Conservation (phyloP, 352 stramenopile genomes). For the Albugo candida region DNA sequence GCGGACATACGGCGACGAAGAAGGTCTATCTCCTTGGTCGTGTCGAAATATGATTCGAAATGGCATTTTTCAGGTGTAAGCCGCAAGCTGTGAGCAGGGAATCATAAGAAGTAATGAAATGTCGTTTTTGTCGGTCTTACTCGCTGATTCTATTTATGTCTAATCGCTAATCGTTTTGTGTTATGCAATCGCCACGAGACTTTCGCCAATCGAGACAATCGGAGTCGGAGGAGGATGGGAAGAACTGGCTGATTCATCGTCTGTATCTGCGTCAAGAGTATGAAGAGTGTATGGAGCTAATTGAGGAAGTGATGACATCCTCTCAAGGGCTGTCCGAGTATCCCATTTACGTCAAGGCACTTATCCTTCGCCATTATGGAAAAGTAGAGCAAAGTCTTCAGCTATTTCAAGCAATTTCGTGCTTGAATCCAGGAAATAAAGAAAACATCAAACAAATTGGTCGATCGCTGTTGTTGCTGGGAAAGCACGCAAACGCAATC, state of each 20-base stretch:
- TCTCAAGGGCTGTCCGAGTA: constrained; percentile 82
- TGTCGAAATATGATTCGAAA: constrained; percentile 34
- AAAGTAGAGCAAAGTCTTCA: constrained; percentile 80
- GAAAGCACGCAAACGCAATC: constrained; percentile 80
- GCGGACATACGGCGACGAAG: constrained; percentile 44
- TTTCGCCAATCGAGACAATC: background rate
- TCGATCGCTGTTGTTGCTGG: constrained; percentile 57
- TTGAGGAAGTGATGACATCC: constrained; percentile 73
- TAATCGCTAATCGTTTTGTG: constrained; percentile 9
- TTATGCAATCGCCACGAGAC: constrained; percentile 31
- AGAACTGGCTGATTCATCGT: constrained; percentile 74
- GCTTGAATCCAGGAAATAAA: constrained; percentile 82
- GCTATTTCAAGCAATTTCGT: constrained; percentile 83
- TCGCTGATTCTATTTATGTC: too few relatives aligned
- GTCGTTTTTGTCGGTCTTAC: too few relatives aligned
- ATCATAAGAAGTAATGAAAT: too few relatives aligned
- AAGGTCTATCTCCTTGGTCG: constrained; percentile 36
- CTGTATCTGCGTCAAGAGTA: constrained; percentile 75
- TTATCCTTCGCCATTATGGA: constrained; percentile 78
- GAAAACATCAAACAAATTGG: constrained; percentile 83
- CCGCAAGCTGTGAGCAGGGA: too few relatives aligned
- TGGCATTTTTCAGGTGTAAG: constrained; percentile 1
- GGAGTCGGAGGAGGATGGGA: constrained; percentile 13
- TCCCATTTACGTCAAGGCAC: constrained; percentile 80
- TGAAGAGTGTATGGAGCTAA: constrained; percentile 75